Evolutionary conservation across 148 eudicot species (phyloP).

Genomic region (Camellia japonica): DNA sequence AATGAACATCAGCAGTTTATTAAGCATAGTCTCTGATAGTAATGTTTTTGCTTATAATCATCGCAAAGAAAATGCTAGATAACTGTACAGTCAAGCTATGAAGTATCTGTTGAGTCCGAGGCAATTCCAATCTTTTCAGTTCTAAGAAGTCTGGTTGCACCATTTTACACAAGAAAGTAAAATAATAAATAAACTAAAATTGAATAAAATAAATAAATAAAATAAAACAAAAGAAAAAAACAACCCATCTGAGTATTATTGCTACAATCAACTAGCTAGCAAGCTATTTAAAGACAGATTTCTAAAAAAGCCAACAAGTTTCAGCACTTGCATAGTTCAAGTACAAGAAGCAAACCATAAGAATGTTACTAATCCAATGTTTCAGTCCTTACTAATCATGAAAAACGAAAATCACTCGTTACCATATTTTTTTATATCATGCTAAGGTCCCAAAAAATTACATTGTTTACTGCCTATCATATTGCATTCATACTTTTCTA

Average conservation of each 20-base stretch:
- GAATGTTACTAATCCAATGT: not conserved
- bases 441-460: not conserved
- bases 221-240: too few relatives aligned
- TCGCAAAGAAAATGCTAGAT: not conserved
- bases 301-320: not conserved
- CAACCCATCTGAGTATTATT: not conserved
- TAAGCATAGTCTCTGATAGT: not conserved
- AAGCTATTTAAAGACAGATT: not conserved
- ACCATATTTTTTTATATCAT: not conserved
- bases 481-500: too few relatives aligned
- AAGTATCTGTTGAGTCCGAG: not conserved
- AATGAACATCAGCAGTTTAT: not conserved
- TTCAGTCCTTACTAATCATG: too few relatives aligned
- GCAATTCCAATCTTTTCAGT: not conserved
- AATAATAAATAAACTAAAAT: too few relatives aligned
- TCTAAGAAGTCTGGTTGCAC: not conserved
- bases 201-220: too few relatives aligned
- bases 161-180: not conserved
- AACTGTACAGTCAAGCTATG: not conserved
- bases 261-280: not conserved
- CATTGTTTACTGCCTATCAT: not conserved
- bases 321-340: not conserved
- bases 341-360: not conserved
- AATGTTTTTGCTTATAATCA: not conserved
- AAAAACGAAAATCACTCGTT: not conserved